These are phyloP conservation scores for Eucalyptus cloeziana DNA, from an alignment of 345 rosid genomes.

Conservation along the genomic window DNA sequence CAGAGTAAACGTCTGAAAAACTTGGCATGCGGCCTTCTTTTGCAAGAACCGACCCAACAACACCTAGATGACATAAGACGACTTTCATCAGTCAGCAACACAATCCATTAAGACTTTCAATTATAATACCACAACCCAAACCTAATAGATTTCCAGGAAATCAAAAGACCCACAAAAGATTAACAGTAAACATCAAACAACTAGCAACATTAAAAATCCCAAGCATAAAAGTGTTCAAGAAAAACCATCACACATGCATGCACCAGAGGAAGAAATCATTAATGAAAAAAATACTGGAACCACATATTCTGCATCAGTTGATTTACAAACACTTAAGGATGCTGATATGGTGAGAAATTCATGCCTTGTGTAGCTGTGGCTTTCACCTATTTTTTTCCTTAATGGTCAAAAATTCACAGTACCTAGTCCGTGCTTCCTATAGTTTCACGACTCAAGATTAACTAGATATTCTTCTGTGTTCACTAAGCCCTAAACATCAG, in stretches of 20 bases:
- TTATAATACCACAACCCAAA: background rate
- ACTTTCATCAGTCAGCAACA: background rate
- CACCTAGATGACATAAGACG: constrained; percentile 25
- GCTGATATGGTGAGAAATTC: background rate
- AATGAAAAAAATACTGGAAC: background rate
- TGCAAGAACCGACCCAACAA: constrained; percentile 77
- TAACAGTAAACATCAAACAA: background rate
- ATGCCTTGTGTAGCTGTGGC: background rate
- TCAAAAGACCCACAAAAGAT: background rate
- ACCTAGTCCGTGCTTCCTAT: background rate
- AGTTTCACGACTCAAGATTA: background rate
- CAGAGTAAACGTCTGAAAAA: constrained; percentile 48
- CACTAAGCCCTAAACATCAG: background rate
- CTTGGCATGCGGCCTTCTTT: constrained; percentile 48
- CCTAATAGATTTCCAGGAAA: background rate
- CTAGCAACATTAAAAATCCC: background rate
- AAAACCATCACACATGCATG: background rate
- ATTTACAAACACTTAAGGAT: background rate
- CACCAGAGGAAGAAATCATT: background rate
- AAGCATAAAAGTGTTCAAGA: background rate
- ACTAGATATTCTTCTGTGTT: background rate
- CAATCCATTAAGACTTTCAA: background rate
- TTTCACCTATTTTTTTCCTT: background rate
- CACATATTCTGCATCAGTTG: background rate
- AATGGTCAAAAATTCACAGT: background rate